Base-by-base conservation (phyloP, 768 basidiomycete species). In the Rhodotorula graminis region DNA sequence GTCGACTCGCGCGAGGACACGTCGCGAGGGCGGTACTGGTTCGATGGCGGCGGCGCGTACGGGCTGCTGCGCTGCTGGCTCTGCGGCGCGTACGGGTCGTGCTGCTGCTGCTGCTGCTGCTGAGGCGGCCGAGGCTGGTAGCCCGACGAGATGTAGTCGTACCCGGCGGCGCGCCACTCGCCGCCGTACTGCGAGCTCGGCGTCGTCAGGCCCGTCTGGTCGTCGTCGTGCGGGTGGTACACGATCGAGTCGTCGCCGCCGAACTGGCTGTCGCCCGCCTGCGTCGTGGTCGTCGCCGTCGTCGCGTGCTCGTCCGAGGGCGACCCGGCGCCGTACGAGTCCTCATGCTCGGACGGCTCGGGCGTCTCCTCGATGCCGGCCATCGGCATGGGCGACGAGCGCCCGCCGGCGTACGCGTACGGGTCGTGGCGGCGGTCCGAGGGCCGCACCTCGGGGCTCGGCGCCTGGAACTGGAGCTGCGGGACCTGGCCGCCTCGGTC, bases 141-240 rank as follows among this genome's bases (percentile, higher is more conserved):
- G 7, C 42, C 27, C 44, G 46, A 61, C 2, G 60, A 44, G 55
- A 72, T 47, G 58, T 75, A 75, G 55, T 75, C 74, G 71, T 75
- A 75, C 1, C 74, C 74, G 8, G 68, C 71, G 21, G 71, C 70
- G n/a, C 61, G 29, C 74, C 74, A 66, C 31, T 75, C 74, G 25
- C 71, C 74, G 31, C 74, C 74, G 53, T 72, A 75, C 10, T 52
- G 66, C 62, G 74, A 72, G n/a, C 67, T 65, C 19, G 71, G 67
- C n/a, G 72, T 69, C 49, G 67, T 69, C 29, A n/a, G 61, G 3
- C 67, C 72, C 15, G 67, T 69, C 18, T 25, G 25, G 5, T 55
- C 49, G 15, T 67, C 50, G 2, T 37, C 66, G n/a, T 33, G n/a
- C 37, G 37, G 15, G 40, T 49, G 57, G 33, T 61, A 71, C 3